phyloP scores from a whole-genome alignment of 148 eudicot species.

The Rhododendron griersonianum region DNA sequence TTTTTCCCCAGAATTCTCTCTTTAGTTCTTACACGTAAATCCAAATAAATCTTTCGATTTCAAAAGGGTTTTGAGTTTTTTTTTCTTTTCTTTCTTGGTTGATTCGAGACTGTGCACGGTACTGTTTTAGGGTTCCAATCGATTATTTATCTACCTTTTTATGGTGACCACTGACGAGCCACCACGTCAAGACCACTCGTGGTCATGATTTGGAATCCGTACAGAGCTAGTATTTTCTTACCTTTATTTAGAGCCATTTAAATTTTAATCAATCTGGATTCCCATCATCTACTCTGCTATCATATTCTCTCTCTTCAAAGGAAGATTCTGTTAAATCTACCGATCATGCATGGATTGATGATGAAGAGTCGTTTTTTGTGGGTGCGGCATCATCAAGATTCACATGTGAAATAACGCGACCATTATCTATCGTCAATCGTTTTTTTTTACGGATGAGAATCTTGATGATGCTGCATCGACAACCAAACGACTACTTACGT shows the following conservation, averaged over 20 bases:
- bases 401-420: not conserved
- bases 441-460: not conserved
- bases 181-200: not conserved
- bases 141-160: not conserved
- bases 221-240: not conserved
- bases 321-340: not conserved
- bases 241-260: not conserved
- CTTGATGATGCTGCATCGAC: constrained; percentile 22
- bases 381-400: constrained; percentile 17
- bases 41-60: not conserved
- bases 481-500: not conserved
- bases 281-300: not conserved
- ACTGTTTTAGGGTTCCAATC: constrained; percentile 8
- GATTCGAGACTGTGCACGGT: not conserved
- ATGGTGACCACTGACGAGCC: not conserved
- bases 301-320: not conserved
- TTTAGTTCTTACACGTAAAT: not conserved
- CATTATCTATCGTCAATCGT: not conserved
- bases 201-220: not conserved
- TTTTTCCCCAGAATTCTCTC: not conserved
- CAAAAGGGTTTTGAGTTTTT: not conserved
- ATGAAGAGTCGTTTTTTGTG: not conserved
- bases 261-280: not conserved
- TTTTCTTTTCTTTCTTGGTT: not conserved
- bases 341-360: not conserved